These are phyloP conservation scores for Pyricularia grisea DNA, from an alignment of 2,329 filamentous ascomycete species.

Conservation along the genomic window DNA sequence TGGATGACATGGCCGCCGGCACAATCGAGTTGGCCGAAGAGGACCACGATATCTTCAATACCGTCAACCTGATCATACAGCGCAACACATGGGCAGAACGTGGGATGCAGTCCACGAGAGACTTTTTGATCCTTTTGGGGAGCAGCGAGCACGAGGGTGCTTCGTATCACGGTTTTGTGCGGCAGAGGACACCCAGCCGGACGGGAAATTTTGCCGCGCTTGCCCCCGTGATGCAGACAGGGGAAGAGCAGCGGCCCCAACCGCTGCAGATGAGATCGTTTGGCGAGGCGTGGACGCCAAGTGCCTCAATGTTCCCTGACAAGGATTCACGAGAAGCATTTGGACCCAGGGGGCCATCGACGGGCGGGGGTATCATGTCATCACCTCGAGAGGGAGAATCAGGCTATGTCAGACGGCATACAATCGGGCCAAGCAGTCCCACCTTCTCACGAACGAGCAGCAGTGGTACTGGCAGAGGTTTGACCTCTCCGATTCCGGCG, in stretches of 20 bases:
- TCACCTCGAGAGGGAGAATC: slow-evolving; percentile 22
- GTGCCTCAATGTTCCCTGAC: slow-evolving; percentile 14
- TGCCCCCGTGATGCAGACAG: slow-evolving; percentile 18
- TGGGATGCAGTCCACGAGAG: slow-evolving; percentile 34
- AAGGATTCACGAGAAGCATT: slow-evolving; percentile 16
- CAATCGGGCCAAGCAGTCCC: slow-evolving; percentile 33
- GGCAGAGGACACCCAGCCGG: slow-evolving; percentile 25
- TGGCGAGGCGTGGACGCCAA: slow-evolving; percentile 25
- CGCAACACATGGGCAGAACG: slow-evolving; percentile 36
- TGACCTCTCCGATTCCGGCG: slow-evolving; percentile 31
- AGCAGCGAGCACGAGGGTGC: slow-evolving; percentile 27
- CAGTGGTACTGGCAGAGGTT: slow-evolving; percentile 22
- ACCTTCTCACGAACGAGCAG: slow-evolving; percentile 22
- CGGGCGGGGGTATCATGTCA: slow-evolving; percentile 16
- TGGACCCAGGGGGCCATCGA: slow-evolving; percentile 14
- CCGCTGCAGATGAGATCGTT: slow-evolving; percentile 28
- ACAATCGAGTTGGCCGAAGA: slow-evolving; percentile 28
- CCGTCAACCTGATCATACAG: slow-evolving; percentile 34
- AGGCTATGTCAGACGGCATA: slow-evolving; percentile 28
- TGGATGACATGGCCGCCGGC: slow-evolving; percentile 29
- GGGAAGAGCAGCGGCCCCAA: slow-evolving; percentile 25
- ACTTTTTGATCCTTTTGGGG: slow-evolving; percentile 41
- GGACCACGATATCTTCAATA: slow-evolving; percentile 33
- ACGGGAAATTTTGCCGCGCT: slow-evolving; percentile 18
- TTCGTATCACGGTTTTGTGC: slow-evolving; percentile 31